Evolutionary conservation across 2,329 filamentous ascomycete species (phyloP), one percentile per base, ranked within the genome.

Genomic region (Epichloe aotearoae): DNA sequence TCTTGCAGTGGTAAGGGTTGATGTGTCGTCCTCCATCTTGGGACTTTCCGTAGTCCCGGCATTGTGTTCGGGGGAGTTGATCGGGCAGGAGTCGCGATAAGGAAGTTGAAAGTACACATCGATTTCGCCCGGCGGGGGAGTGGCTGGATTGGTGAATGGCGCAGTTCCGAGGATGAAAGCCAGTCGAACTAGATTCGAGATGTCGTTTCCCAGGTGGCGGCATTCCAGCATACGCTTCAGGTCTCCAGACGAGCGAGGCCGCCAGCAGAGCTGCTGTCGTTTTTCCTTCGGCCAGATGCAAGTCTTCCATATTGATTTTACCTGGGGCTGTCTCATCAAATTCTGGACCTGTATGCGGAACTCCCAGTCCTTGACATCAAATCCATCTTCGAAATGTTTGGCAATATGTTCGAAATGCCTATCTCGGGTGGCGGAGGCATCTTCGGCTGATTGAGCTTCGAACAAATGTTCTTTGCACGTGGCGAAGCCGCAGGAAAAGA

Each of bases 321-420:
- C 64, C 50, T 66, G 65, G 19, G 64, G 60, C 53, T 73, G 70
- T 42, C 70, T 63, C 61, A 73, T 65, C 19, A 73, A 60, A 54
- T 73, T 73, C 53, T 72, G 70, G 41, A 73, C 58, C 54, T 71
- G 67, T 11, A 67, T 61, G 46, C 64, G 65, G 57, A 71, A 72
- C 49, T 72, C 68, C 70, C 70, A 73, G 43, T 68, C 64, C 50
- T 64, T 63, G 15, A 70, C 67, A 20, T 69, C 65, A 41, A 63
- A 68, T 38, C 68, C 67, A 41, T 69, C 67, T 53, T 72, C 69
- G 23, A 72, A 72, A 53, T 73, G 70, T 57, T 71, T 71, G 39
- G 69, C 70, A 49, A 73, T 69, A 54, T 73, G 70, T 54, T 72
- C 70, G 55, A 73, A 72, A 60, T 70, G 71, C 56, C 68, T 71